phyloP scores from a whole-genome alignment of 179 eudicot species.

The Spergularia azorica region DNA sequence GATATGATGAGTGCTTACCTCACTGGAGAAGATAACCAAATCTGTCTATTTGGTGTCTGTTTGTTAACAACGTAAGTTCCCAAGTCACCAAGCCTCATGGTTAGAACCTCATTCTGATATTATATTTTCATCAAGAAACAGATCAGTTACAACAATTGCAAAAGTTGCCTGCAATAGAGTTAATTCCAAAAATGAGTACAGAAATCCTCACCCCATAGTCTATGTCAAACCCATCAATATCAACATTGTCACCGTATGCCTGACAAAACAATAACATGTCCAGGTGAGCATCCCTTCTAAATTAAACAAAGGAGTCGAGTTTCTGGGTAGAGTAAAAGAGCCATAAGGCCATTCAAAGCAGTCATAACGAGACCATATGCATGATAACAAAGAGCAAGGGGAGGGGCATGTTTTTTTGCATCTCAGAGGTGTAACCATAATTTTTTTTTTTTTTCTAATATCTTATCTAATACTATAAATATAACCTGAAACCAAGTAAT shows the following conservation, averaged over 20 bases:
- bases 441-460: too few species aligned
- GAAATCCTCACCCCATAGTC: slow-evolving; percentile 81
- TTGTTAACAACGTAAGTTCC: slow-evolving; percentile 96
- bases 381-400: not conserved
- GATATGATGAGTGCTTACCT: slow-evolving; percentile 45
- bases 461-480: too few species aligned
- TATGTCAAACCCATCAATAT: slow-evolving; percentile 86
- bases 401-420: not conserved
- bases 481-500: too few species aligned
- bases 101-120: slow-evolving; percentile 84
- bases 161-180: not conserved
- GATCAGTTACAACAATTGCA: not conserved
- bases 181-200: not conserved
- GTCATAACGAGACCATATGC: not conserved
- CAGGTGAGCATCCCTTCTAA: not conserved
- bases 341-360: not conserved
- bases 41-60: slow-evolving; percentile 94
- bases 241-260: slow-evolving; percentile 83
- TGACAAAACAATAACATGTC: slow-evolving; percentile 30
- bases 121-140: not conserved
- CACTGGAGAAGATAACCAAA: slow-evolving; percentile 94
- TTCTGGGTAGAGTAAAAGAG: not conserved
- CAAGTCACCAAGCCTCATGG: slow-evolving; percentile 72
- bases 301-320: not conserved
- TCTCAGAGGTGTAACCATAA: not conserved